phyloP scores from a whole-genome alignment of 441 rosid species.

The Daphne laureola region DNA sequence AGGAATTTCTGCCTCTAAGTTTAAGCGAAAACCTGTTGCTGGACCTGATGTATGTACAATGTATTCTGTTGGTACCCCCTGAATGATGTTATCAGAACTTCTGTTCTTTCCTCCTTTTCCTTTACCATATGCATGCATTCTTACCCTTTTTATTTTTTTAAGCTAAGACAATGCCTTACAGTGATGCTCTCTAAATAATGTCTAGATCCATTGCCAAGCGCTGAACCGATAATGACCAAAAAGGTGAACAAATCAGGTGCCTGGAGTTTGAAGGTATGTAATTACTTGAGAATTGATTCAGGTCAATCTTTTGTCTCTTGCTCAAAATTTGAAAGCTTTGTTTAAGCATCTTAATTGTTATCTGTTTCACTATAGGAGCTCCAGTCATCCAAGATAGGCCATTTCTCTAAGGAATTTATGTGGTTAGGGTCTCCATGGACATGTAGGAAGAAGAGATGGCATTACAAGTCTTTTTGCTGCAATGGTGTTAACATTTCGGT shows the following conservation, averaged over 20 bases:
- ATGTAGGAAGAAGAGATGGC: slow-evolving; percentile 51
- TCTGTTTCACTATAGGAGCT: slow-evolving; percentile 18
- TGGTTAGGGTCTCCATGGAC: slow-evolving; percentile 71
- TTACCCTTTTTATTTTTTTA: not conserved
- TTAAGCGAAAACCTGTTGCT: not conserved
- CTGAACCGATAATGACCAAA: slow-evolving; percentile 15
- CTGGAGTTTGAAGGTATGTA: slow-evolving; percentile 29
- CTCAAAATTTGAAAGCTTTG: too few species aligned
- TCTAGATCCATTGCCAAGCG: slow-evolving; percentile 23
- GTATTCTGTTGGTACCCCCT: not conserved
- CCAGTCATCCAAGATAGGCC: slow-evolving; percentile 21
- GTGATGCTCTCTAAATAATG: not conserved
- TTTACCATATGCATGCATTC: not conserved
- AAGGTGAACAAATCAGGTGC: slow-evolving; percentile 21
- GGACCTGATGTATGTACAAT: not conserved
- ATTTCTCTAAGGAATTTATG: slow-evolving; percentile 20
- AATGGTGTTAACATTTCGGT: slow-evolving; percentile 65
- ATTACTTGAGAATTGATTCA: not conserved
- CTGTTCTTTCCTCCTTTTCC: not conserved
- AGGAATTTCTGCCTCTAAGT: not conserved
- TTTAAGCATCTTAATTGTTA: not conserved
- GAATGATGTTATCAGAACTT: not conserved
- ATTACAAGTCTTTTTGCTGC: slow-evolving; percentile 49
- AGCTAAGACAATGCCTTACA: not conserved
- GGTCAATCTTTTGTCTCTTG: too few species aligned